Base-by-base conservation (phyloP, 768 basidiomycete species). In the Lentinula lateritia region DNA sequence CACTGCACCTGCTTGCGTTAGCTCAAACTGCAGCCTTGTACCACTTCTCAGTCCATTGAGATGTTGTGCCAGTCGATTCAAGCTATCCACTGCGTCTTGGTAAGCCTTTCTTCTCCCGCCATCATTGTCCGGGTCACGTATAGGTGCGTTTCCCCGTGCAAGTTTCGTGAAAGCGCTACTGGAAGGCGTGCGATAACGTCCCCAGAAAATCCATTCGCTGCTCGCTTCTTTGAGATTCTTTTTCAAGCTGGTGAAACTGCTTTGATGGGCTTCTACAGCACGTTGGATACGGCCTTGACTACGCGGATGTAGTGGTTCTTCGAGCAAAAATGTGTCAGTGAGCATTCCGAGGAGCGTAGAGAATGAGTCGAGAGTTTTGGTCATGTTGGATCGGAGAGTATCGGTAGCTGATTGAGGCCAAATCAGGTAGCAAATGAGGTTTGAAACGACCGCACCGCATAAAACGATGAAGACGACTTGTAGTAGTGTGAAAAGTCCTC, bases 41-140 rank as follows among this genome's bases (percentile, higher is more conserved):
- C 94, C 91, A 61, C 90, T 87, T 52, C 96, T 76, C 62, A 98
- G 76, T 28, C 96, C 95, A 60, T 89, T 95, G 42, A 99, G 74
- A 75, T 98, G 95, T 69, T 99, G 96, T 0, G 93, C 97, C 5
- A 99, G 83, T 16, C 94, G 79, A 62, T 91, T 95, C 67, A 99
- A 78, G 67, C 88, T 89, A 62, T 87, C 87, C 10, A 98, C 89
- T 0, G 92, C 90, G 63, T 94, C 92, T 64, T 91, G 90, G 62
- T 95, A 96, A 0, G 90, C 87, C 58, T 78, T 76, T 54, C 83
- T 74, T 46, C 70, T 67, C 68, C 75, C 46, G 72, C 75, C 48
- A 69, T 69, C 53, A 35, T 58, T 63, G 8, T 63, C 64, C 41
- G 46, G 63, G 9, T 54, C 39, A 16, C 57, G 41, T 15, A 53